Conservation (phyloP, 352 stramenopile species). For the Globisporangium orthogonon region DNA sequence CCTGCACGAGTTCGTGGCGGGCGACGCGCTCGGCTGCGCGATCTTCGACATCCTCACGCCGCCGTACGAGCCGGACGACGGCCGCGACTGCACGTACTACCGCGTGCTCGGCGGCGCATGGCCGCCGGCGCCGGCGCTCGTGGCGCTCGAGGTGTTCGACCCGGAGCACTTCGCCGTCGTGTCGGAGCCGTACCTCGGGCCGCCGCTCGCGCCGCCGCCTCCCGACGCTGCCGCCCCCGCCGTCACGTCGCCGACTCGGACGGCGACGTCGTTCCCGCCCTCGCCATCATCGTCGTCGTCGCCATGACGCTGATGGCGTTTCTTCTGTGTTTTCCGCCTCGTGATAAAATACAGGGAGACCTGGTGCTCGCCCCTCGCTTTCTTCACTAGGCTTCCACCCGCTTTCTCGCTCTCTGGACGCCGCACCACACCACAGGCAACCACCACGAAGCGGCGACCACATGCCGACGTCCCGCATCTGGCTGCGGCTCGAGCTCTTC, state of each 20-base stretch:
- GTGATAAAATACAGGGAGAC: background rate
- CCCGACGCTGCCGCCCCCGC: background rate
- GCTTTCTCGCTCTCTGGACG: too few species aligned
- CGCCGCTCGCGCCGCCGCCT: conserved; percentile 15
- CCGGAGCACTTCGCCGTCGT: conserved; percentile 49
- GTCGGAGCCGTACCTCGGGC: conserved; percentile 42
- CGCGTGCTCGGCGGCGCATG: conserved; percentile 28
- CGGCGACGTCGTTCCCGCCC: conserved; percentile 6
- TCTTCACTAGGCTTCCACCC: background rate
- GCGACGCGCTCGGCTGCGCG: conserved; percentile 59
- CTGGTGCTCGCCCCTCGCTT: background rate
- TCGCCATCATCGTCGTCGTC: conserved; percentile 2
- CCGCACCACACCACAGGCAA: background rate
- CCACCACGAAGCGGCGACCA: background rate
- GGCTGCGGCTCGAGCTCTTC: conserved; percentile 82
- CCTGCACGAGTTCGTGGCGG: conserved; percentile 75
- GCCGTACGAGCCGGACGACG: conserved; percentile 63
- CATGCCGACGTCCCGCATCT: conserved; percentile 51
- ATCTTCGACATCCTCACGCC: conserved; percentile 85
- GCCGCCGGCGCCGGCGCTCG: conserved; percentile 7
- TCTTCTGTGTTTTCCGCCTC: background rate
- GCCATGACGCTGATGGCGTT: background rate
- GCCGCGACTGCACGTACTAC: conserved; percentile 74
- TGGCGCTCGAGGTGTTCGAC: conserved; percentile 42
- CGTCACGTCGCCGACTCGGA: background rate